Evolutionary conservation across 2,329 filamentous ascomycete genomes (phyloP).

Genomic region (Pyrenochaeta sp.): DNA sequence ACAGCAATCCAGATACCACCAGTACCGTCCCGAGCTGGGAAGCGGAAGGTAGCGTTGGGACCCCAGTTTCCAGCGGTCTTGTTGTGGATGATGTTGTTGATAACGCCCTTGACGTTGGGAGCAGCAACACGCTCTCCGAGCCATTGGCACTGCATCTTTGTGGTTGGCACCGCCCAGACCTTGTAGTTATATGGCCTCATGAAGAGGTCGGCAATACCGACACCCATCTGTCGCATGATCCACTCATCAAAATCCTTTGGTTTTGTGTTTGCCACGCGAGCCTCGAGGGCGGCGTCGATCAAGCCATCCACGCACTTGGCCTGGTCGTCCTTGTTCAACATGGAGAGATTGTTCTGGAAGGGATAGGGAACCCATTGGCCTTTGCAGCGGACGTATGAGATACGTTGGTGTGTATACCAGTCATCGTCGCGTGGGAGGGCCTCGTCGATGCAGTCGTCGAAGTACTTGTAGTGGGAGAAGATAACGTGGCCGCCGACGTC

Average conservation of each 20-base stretch:
- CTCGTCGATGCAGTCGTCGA: constrained; percentile 98
- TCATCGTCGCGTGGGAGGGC: constrained; percentile 91
- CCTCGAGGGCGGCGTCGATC: constrained; percentile 91
- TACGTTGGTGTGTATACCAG: constrained; percentile 98
- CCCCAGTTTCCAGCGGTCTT: constrained; percentile 98
- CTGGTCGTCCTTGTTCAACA: constrained; percentile 97
- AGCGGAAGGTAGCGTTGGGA: constrained; percentile 97
- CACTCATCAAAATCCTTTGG: constrained; percentile 98
- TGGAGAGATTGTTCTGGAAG: constrained; percentile 99
- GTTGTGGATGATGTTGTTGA: constrained; percentile 92
- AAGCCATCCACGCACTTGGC: constrained; percentile 92
- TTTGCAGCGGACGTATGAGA: constrained; percentile 99
- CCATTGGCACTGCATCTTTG: constrained; percentile 99
- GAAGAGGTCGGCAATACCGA: constrained; percentile 91
- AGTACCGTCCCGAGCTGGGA: constrained; percentile 93
- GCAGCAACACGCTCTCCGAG: constrained; percentile 98
- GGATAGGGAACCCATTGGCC: constrained; percentile 96
- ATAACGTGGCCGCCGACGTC: constrained; percentile 98
- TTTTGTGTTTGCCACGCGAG: constrained; percentile 86
- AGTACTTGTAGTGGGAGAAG: constrained; percentile 99
- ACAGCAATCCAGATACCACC: constrained; percentile 99
- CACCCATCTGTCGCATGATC: constrained; percentile 91
- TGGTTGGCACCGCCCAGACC: constrained; percentile 98
- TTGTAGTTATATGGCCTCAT: constrained; percentile 99
- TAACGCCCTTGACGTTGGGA: constrained; percentile 91